Evolutionary conservation across 495 filamentous ascomycete genomes (phyloP).

Genomic region (Neurospora africana): DNA sequence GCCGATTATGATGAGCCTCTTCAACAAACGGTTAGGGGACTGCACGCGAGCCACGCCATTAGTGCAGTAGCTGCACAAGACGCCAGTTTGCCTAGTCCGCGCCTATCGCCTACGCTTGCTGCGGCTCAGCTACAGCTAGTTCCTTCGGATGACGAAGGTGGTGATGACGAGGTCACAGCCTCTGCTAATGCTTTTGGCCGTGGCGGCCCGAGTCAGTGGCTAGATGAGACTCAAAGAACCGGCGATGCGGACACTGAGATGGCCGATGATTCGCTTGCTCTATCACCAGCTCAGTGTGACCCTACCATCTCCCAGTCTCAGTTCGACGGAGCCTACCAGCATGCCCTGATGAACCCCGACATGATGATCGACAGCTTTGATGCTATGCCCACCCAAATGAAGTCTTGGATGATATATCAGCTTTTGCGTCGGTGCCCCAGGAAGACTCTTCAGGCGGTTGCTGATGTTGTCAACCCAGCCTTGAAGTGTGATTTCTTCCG

Average conservation of each 20-base stretch:
- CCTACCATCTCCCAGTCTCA: constrained; percentile 5
- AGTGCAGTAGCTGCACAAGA: constrained; percentile 65
- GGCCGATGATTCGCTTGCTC: constrained; percentile 1
- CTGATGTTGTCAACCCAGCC: constrained; percentile 90
- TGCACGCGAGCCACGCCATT: constrained; percentile 35
- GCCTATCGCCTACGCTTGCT: constrained; percentile 81
- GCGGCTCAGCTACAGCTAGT: constrained; percentile 50
- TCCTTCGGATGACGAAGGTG: constrained; percentile 29
- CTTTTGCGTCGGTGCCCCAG: constrained; percentile 80
- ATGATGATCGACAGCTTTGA: constrained; percentile 86
- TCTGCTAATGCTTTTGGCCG: constrained; percentile 3
- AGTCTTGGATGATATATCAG: constrained; percentile 93
- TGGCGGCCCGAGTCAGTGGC: constrained; percentile 11
- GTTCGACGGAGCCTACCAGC: constrained; percentile 12
- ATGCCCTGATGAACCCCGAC: constrained; percentile 58
- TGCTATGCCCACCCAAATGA: constrained; percentile 74
- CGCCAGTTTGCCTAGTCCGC: constrained; percentile 87
- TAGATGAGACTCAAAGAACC: constrained; percentile 19
- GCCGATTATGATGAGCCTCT: constrained; percentile 35
- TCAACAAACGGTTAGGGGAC: constrained; percentile 25
- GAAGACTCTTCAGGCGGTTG: constrained; percentile 82
- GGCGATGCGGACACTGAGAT: constrained; percentile 15
- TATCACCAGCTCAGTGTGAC: neutral
- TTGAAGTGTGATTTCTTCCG: constrained; percentile 87
- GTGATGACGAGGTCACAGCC: constrained; percentile 19